These are phyloP conservation scores for Graphilbum ipis-grandicollis DNA, from an alignment of 2,329 filamentous ascomycete species.

Conservation along the genomic window DNA sequence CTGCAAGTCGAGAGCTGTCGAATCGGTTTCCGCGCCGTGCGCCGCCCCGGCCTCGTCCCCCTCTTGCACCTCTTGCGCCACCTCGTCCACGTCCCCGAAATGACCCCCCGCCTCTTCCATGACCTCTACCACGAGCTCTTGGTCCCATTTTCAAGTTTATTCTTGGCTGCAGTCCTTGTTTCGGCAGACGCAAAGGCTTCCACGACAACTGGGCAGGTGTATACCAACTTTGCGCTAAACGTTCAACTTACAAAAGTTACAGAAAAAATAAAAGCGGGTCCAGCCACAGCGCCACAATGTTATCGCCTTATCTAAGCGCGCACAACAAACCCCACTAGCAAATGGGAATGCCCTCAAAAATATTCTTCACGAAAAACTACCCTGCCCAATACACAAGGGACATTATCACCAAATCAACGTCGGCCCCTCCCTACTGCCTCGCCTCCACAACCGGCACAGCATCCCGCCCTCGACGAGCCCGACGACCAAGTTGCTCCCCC, in stretches of 20 bases:
- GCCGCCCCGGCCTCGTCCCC: conserved; percentile 11
- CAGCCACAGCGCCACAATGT: neutral
- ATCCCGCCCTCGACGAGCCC: too few species aligned
- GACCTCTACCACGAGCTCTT: conserved; percentile 14
- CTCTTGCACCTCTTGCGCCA: too few species aligned
- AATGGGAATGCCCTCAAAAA: conserved; percentile 13
- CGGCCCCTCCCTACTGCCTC: too few species aligned
- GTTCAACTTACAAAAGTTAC: neutral
- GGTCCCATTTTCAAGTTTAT: conserved; percentile 13
- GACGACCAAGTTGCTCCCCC: too few species aligned
- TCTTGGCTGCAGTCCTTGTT: neutral
- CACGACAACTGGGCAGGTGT: too few species aligned
- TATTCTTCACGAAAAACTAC: conserved; percentile 7
- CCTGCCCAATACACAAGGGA: neutral
- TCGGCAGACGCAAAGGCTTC: too few species aligned
- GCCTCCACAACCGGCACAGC: too few species aligned
- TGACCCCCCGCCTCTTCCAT: neutral
- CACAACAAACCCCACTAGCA: conserved; percentile 23
- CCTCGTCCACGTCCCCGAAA: neutral
- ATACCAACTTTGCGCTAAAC: too few species aligned
- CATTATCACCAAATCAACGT: too few species aligned
- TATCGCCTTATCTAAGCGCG: conserved; percentile 32
- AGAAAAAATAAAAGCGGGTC: neutral
- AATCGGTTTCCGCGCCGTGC: conserved; percentile 22
- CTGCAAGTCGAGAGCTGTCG: conserved; percentile 26